These are phyloP conservation scores for Pneumocystis canis DNA, from an alignment of 1,139 yeast species.

Conservation along the genomic window DNA sequence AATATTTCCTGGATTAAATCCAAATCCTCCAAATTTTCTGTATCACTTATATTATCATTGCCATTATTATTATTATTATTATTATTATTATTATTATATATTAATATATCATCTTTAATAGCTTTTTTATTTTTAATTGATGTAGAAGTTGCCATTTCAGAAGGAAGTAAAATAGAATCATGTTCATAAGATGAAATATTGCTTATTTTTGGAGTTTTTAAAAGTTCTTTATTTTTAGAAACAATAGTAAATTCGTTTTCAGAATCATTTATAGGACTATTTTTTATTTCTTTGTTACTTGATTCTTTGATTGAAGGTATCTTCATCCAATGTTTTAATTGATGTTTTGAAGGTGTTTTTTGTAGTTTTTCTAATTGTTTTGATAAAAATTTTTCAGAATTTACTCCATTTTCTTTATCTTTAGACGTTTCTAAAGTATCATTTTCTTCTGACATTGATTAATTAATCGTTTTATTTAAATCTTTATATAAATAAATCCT, in stretches of 20 bases:
- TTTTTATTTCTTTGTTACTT: not conserved
- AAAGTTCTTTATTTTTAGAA: not conserved
- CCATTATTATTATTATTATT: not conserved
- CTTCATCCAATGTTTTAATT: not conserved
- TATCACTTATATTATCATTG: not conserved
- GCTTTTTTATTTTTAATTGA: not conserved
- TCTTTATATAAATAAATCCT: too few species aligned
- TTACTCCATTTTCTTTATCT: not conserved
- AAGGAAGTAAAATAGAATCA: not conserved
- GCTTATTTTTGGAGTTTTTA: not conserved
- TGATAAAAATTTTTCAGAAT: not conserved
- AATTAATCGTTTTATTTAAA: not conserved
- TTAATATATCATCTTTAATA: not conserved
- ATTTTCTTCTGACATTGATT: not conserved
- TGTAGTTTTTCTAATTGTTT: not conserved
- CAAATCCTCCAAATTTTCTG: not conserved
- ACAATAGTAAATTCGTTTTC: not conserved
- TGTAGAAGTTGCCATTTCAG: not conserved
- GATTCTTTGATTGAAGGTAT: not conserved
- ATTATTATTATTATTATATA: not conserved
- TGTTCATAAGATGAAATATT: not conserved
- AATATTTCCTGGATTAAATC: not conserved
- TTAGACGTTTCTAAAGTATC: not conserved
- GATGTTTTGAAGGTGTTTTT: not conserved
- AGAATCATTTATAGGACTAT: not conserved